These are phyloP conservation scores for Apocynum venetum DNA, from an alignment of 257 asterid genomes.

Conservation along the genomic window DNA sequence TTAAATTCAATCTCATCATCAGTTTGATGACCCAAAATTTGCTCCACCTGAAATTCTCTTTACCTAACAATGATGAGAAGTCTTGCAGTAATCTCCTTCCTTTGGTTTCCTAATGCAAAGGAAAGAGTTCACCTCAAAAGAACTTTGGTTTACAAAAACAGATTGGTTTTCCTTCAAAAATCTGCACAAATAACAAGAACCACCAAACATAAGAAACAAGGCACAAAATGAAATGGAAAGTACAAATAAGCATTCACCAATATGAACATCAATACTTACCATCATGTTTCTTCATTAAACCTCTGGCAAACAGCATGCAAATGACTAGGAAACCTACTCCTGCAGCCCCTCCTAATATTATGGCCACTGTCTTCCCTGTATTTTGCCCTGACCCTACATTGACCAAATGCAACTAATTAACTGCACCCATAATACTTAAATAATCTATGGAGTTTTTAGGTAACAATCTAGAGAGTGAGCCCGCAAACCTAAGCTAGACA, in stretches of 20 bases:
- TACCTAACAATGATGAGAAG: conserved; percentile 17
- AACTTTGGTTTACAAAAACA: conserved; percentile 18
- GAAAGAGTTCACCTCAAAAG: conserved; percentile 19
- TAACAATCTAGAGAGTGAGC: conserved; percentile 30
- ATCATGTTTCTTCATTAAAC: conserved; percentile 74
- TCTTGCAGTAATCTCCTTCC: conserved; percentile 12
- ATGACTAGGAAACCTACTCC: conserved; percentile 89
- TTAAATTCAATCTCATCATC: conserved; percentile 4
- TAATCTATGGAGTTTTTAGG: conserved; percentile 13
- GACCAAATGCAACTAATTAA: conserved; percentile 22
- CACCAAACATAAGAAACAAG: conserved; percentile 15
- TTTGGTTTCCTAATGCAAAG: conserved; percentile 5
- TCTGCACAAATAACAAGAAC: conserved; percentile 29
- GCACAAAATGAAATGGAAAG: not conserved
- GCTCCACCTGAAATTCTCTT: conserved; percentile 23
- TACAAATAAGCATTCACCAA: not conserved
- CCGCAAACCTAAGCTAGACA: conserved; percentile 52
- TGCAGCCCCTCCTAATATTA: conserved; percentile 99
- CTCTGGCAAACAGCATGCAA: conserved; percentile 73
- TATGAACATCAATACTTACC: conserved; percentile 40
- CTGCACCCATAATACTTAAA: conserved; percentile 9
- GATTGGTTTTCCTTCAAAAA: conserved; percentile 34
- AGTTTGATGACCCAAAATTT: conserved; percentile 29
- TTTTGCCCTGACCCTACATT: conserved; percentile 69
- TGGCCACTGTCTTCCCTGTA: conserved; percentile 92